Conservation (phyloP, 225 moss, liverwort and hornwort genomes). For the Neckera pumila region DNA sequence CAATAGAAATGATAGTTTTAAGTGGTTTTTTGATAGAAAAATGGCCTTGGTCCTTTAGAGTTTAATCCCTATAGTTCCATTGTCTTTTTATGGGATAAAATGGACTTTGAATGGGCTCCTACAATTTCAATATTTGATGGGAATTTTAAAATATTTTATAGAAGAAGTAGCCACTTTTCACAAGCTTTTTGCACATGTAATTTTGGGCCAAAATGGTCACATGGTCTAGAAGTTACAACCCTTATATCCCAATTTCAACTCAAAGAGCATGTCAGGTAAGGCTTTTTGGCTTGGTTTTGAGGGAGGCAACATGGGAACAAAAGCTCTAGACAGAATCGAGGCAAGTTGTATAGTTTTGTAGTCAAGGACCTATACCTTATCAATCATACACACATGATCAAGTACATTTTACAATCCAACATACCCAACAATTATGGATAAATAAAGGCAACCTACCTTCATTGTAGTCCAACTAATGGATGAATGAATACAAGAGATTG, state of each 20-base stretch:
- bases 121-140: neutral
- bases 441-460: neutral
- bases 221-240: neutral
- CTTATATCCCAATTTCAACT: neutral
- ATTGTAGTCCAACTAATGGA: neutral
- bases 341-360: accelerated
- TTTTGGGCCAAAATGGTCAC: neutral
- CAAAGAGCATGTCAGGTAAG: accelerated
- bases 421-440: neutral
- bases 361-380: accelerated
- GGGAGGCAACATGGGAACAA: neutral
- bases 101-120: neutral
- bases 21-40: no score
- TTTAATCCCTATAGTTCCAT: no score
- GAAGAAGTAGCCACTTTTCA: no score
- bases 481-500: neutral
- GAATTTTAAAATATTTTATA: neutral
- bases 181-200: neutral
- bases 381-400: neutral
- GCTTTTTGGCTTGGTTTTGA: neutral
- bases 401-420: neutral
- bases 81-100: no score
- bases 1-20: no score
- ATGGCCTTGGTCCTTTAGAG: no score
- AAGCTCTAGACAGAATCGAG: accelerated